Percentiles rank a stretch among this genome's conserved stretches.
Conservation (phyloP, 495 filamentous ascomycete genomes). For the Penicillium antarcticum region DNA sequence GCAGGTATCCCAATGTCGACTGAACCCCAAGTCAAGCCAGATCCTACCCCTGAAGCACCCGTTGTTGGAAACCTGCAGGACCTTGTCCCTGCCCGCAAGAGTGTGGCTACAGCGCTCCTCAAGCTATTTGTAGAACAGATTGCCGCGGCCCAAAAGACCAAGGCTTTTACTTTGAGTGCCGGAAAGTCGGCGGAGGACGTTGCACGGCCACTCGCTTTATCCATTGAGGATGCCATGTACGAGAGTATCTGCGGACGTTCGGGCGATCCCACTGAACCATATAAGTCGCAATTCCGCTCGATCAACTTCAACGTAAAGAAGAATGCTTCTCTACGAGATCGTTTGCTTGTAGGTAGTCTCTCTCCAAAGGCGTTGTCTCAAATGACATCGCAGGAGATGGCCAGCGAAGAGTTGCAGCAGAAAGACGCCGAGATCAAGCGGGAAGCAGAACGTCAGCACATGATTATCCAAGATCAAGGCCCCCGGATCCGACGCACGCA, state of each 20-base stretch:
- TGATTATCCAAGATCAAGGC: slow-evolving; percentile 76
- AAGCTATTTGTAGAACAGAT: slow-evolving; percentile 54
- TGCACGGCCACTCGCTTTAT: slow-evolving; percentile 56
- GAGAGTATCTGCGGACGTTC: slow-evolving; percentile 49
- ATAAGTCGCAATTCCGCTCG: slow-evolving; percentile 57
- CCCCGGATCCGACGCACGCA: slow-evolving; percentile 88
- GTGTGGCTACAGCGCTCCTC: slow-evolving; percentile 46
- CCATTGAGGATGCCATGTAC: slow-evolving; percentile 72
- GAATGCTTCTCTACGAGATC: slow-evolving; percentile 74
- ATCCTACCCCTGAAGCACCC: slow-evolving; percentile 21
- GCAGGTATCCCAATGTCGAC: slow-evolving; percentile 13
- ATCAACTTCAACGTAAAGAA: slow-evolving; percentile 81
- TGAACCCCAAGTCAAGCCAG: slow-evolving; percentile 31
- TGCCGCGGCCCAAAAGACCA: slow-evolving; percentile 46
- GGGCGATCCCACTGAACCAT: slow-evolving; percentile 50
- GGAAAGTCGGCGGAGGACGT: slow-evolving; percentile 50
- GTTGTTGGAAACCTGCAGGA: slow-evolving; percentile 31
- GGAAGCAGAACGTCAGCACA: slow-evolving; percentile 83
- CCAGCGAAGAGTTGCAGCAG: slow-evolving; percentile 81
- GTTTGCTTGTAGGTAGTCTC: slow-evolving; percentile 67
- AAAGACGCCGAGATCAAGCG: slow-evolving; percentile 70
- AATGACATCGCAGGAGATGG: slow-evolving; percentile 87
- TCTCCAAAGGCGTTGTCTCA: slow-evolving; percentile 68
- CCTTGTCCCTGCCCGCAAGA: slow-evolving; percentile 47
- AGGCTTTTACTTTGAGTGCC: slow-evolving; percentile 48